These are phyloP conservation scores for Rhizopus arrhizus DNA, from an alignment of 371 early-diverging fungal species.

Conservation along the genomic window DNA sequence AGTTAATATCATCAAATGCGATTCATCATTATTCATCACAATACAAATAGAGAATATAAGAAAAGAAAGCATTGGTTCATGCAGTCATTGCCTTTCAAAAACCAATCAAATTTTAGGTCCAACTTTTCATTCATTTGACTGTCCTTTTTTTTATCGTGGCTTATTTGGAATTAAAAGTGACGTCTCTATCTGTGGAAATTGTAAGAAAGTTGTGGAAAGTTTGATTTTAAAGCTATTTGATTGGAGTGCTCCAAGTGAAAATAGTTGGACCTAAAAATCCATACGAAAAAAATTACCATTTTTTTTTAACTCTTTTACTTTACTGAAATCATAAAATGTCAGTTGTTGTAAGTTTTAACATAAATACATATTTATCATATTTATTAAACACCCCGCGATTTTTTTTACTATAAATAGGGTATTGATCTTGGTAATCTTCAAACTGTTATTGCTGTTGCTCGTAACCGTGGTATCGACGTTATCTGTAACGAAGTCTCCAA, in stretches of 20 bases:
- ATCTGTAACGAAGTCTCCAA: constrained; percentile 96
- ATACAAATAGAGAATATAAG: no score
- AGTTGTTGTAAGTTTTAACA: constrained; percentile 47
- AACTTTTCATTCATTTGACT: no score
- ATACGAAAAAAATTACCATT: background rate
- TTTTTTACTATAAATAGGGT: constrained; percentile 54
- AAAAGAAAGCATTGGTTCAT: no score
- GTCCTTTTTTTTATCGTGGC: background rate
- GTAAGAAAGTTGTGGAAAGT: constrained; percentile 25
- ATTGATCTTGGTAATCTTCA: constrained; percentile 97
- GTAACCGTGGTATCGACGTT: constrained; percentile 98
- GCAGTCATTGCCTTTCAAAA: no score
- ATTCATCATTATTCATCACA: no score
- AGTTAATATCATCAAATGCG: no score
- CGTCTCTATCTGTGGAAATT: constrained; percentile 15
- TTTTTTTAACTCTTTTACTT: background rate
- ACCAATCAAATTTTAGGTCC: no score
- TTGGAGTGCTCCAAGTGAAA: background rate
- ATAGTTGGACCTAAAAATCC: constrained; percentile 9
- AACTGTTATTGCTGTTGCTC: constrained; percentile 94
- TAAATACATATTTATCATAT: background rate
- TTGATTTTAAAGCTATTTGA: constrained; percentile 3
- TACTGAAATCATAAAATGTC: constrained; percentile 31
- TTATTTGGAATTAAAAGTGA: background rate
- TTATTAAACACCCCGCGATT: no score